Evolutionary conservation across 2,329 filamentous ascomycete species (phyloP), one percentile per base, ranked within the genome.

Genomic region (Nemania bipapillata): DNA sequence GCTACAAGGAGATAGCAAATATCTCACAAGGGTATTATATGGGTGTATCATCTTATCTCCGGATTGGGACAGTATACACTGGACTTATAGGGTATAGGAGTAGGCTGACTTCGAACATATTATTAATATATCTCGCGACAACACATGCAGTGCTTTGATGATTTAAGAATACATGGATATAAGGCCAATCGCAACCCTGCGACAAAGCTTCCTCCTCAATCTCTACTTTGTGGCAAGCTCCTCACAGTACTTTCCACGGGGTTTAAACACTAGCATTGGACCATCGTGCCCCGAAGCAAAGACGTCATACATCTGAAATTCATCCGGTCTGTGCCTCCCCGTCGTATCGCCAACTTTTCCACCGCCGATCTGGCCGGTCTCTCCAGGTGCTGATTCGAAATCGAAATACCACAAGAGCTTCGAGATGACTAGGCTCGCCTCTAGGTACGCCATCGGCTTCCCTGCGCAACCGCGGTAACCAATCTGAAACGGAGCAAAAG

Each of bases 401-500:
- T 73, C 60, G 47, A 73, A 73, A 40, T 68, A 68, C 71, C 71
- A 73, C 24, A 73, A 47, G 3, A 61, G 28, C 42, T 68, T 70
- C 2, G 71, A 70, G 6, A 72, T 37, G 2, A 67, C 66, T 4
- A 72, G 65, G n/a, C 68, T 68, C 1, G 56, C 42, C 52, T 73
- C 70, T 47, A 73, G 58, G 45, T 73, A 73, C 8, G 72, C 70
- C 72, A 73, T 70, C 0, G 67, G 49, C 55, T 70, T 70, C 7
- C 71, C 71, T 0, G 70, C 69, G 20, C 71, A 73, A 3, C 69
- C 65, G 17, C 71, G 70, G 28, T 65, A 63, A 1, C 72, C 72
- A 12, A 69, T 64, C 20, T 45, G 49, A 55, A 73, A 73, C 30
- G 70, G 54, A 9, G 62, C 63, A 47, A 72, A 72, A 11, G 67